phyloP scores from a whole-genome alignment of 768 basidiomycete genomes.

The Coprinopsis sp. region DNA sequence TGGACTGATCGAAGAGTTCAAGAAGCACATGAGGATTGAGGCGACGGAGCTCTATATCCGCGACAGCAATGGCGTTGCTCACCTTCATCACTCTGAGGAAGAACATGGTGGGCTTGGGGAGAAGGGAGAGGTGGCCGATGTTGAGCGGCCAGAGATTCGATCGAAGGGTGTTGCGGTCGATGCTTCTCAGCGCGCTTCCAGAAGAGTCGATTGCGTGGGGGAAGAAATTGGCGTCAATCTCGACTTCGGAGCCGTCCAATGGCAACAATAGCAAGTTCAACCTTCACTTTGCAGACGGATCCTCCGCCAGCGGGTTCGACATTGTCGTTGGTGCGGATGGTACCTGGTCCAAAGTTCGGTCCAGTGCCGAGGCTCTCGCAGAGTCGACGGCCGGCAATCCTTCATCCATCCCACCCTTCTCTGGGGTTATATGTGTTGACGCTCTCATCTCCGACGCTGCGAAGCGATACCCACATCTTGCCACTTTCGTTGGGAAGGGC shows the following conservation, averaged over 20 bases:
- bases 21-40: constrained; percentile 16
- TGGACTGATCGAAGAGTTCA: constrained; percentile 20
- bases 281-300: constrained; percentile 11
- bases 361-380: not conserved
- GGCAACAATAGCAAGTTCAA: constrained; percentile 10
- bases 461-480: constrained; percentile 18
- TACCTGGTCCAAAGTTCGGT: constrained; percentile 30
- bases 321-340: constrained; percentile 29
- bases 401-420: constrained; percentile 25
- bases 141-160: constrained; percentile 23
- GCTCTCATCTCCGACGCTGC: constrained; percentile 11
- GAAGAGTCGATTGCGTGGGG: constrained; percentile 18
- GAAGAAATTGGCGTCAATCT: constrained; percentile 14
- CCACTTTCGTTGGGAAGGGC: constrained; percentile 26
- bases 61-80: constrained; percentile 11
- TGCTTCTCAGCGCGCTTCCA: constrained; percentile 22
- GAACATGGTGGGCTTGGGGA: constrained; percentile 1
- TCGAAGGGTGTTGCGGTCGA: constrained; percentile 17
- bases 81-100: constrained; percentile 1
- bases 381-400: not conserved
- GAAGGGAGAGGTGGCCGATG: constrained; percentile 1
- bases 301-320: constrained; percentile 13
- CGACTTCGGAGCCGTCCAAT: not conserved
- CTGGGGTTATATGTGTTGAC: constrained; percentile 23
- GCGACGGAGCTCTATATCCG: constrained; percentile 15